These are phyloP conservation scores for Solanum medicagineum DNA, from an alignment of 257 asterid species.

Conservation along the genomic window DNA sequence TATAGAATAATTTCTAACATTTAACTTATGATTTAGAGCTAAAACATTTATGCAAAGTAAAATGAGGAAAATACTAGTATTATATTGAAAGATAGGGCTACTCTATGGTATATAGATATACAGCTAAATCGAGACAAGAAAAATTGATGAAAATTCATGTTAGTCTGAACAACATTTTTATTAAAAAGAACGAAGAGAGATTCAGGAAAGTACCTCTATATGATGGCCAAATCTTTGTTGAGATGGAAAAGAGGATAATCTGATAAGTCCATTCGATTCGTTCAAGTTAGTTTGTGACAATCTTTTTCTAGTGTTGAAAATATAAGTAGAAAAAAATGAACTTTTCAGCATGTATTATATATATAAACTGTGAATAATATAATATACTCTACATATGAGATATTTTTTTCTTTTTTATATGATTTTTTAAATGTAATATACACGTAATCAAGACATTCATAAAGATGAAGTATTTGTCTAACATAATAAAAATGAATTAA, in stretches of 20 bases:
- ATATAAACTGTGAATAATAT: too few species aligned
- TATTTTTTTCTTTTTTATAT: too few species aligned
- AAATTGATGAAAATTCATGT: neutral
- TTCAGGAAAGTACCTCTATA: conserved; percentile 27
- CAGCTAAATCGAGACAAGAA: too few species aligned
- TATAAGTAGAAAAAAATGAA: neutral
- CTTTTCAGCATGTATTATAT: neutral
- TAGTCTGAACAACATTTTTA: neutral
- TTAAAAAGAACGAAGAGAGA: neutral
- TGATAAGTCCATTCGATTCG: conserved; percentile 34
- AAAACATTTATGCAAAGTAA: too few species aligned
- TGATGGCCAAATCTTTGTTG: conserved; percentile 25
- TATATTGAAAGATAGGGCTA: neutral
- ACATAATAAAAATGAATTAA: too few species aligned
- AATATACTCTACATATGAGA: too few species aligned
- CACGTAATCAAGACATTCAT: neutral
- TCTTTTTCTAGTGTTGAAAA: conserved; percentile 41
- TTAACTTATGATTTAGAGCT: too few species aligned
- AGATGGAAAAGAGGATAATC: conserved; percentile 46
- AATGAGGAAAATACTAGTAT: neutral
- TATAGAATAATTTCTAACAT: too few species aligned
- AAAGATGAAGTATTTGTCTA: too few species aligned
- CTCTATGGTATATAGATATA: too few species aligned
- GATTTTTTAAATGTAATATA: neutral
- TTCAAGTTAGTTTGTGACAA: conserved; percentile 44